These are phyloP conservation scores for Scheffersomyces coipomensis DNA, from an alignment of 805 yeast species.

Conservation along the genomic window DNA sequence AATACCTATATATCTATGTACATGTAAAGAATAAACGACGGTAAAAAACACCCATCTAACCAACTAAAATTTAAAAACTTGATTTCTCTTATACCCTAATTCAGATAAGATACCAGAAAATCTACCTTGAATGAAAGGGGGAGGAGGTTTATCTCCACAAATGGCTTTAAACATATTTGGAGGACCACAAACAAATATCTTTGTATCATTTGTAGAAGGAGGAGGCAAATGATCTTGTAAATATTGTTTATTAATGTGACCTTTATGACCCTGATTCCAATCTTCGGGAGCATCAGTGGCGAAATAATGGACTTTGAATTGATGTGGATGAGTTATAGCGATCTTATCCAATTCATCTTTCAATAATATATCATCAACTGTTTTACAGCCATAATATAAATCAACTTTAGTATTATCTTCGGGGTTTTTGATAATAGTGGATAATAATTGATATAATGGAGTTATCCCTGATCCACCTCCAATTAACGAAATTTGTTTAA, in stretches of 20 bases:
- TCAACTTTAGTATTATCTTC: conserved; percentile 71
- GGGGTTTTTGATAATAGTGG: conserved; percentile 74
- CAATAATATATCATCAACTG: conserved; percentile 74
- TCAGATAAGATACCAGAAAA: neutral
- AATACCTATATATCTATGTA: too few species aligned
- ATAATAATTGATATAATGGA: conserved; percentile 89
- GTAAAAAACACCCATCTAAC: too few species aligned
- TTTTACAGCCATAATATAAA: conserved; percentile 75
- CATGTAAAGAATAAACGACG: too few species aligned
- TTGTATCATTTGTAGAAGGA: conserved; percentile 54
- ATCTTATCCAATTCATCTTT: conserved; percentile 74
- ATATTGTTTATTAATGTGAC: conserved; percentile 74
- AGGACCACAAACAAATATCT: conserved; percentile 86
- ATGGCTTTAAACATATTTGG: conserved; percentile 35
- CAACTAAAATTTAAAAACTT: neutral
- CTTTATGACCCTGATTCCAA: conserved; percentile 77
- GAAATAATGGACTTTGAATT: conserved; percentile 64
- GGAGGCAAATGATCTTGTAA: conserved; percentile 61
- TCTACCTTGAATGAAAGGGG: neutral
- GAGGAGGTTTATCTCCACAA: neutral
- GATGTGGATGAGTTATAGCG: conserved; percentile 51
- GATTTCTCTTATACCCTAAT: neutral
- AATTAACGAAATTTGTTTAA: conserved; percentile 72
- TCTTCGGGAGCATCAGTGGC: conserved; percentile 68
- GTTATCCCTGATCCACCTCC: conserved; percentile 97